A percentile compares a stretch with the other conserved stretches of the same genome.
Conservation (phyloP, 2,329 filamentous ascomycete genomes). For the Ophiocordyceps camponoti-floridani region DNA sequence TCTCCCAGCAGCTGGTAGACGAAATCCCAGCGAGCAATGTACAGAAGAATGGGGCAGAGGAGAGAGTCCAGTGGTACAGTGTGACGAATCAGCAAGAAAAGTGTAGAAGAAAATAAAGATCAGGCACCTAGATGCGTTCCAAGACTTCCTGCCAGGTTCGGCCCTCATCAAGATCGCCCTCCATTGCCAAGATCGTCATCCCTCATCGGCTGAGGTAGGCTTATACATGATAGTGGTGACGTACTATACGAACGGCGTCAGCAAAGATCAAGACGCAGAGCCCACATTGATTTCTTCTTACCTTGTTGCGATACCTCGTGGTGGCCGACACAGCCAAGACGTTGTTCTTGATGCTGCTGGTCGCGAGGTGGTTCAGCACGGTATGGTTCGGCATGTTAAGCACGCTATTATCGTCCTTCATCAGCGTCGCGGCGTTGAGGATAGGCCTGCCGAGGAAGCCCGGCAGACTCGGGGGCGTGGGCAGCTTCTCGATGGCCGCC, state of each 20-base stretch:
- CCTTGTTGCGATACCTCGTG: conserved; percentile 94
- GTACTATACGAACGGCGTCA: conserved; percentile 40
- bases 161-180: too few relatives aligned
- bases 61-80: background rate
- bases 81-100: background rate
- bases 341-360: conserved; percentile 94
- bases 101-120: background rate
- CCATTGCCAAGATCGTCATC: conserved; percentile 5
- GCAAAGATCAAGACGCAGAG: background rate
- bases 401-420: conserved; percentile 97
- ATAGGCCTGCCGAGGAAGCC: conserved; percentile 91
- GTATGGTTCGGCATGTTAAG: conserved; percentile 95
- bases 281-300: conserved; percentile 19
- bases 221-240: conserved; percentile 97
- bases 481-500: conserved; percentile 58
- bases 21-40: background rate
- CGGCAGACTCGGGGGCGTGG: conserved; percentile 68
- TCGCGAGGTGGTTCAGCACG: conserved; percentile 87
- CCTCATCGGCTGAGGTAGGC: conserved; percentile 47
- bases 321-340: conserved; percentile 90
- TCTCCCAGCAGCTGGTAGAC: too few relatives aligned
- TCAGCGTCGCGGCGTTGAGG: conserved; percentile 72
- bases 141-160: background rate
- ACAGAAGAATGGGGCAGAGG: background rate
- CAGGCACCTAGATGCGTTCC: background rate